Evolutionary conservation across 2,329 filamentous ascomycete genomes (phyloP), one percentile per base, ranked within the genome.

Genomic region (Pseudogymnoascus sp.): DNA sequence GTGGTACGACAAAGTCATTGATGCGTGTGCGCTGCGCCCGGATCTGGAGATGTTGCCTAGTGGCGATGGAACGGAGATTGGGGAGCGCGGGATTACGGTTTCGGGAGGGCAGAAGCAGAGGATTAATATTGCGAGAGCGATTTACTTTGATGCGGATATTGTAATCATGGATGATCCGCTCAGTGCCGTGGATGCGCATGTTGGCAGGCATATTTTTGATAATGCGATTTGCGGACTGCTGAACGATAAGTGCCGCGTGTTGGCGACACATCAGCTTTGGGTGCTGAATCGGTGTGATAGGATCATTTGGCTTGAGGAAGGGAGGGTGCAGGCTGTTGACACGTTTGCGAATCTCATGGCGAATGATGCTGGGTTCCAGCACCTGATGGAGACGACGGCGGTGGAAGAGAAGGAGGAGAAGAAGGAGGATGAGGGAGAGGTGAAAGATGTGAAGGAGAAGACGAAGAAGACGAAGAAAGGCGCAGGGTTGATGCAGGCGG

Each of bases 71-170:
- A 99, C 93, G 0, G 93, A 97, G 73, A 96, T 97, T 70, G 94
- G 93, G 27, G 94, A 97, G 74, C 87, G 92, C 65, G 93, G 94
- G 61, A 97, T 97, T 70, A 97, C 92, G 0, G 89, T 97, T 1
- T 96, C 92, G 15, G 93, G 94, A 62, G 93, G 93, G 1, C 93
- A 97, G 74, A 97, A 97, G 74, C 93, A 97, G 74, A 86, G 94
- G 9, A 79, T 97, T 67, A 97, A 97, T 72, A 97, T 97, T 70
- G 94, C 94, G 15, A 84, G 94, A 58, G 85, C 86, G 64, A 88
- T 89, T 66, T 82, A 92, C 76, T 89, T 87, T 64, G 80, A 88
- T 65, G 81, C 86, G 9, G 84, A 88, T 63, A 82, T 89, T 59
- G 80, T 89, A 17, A 78, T 89, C 29, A 85, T 89, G 82, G 86